Evolutionary conservation across 139 green algal genomes (phyloP).

Genomic region (Picochlorum sp.): DNA sequence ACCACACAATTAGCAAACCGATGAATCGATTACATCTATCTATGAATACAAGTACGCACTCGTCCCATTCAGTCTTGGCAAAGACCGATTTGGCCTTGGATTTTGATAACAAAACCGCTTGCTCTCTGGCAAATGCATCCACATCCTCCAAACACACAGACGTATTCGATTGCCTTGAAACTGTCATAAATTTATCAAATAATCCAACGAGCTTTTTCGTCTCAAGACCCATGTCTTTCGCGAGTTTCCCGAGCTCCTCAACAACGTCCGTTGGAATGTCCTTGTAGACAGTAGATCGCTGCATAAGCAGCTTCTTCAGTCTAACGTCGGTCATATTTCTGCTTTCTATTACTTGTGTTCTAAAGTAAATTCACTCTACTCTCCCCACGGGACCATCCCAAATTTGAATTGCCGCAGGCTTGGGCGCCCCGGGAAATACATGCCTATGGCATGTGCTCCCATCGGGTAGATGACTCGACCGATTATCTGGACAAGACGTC

Average conservation of each 20-base stretch:
- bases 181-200: constrained; percentile 34
- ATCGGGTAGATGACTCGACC: no score
- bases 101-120: background rate
- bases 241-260: background rate
- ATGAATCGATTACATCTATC: constrained; percentile 9
- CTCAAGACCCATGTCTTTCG: constrained; percentile 11
- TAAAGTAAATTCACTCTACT: no score
- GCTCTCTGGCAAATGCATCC: constrained; percentile 7
- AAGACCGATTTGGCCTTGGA: constrained; percentile 2
- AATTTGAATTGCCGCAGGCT: no score
- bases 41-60: constrained; percentile 9
- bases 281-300: constrained; percentile 19
- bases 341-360: no score
- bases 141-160: constrained; percentile 14
- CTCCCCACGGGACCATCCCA: no score
- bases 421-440: no score
- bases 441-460: no score
- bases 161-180: constrained; percentile 4
- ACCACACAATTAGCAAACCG: no score
- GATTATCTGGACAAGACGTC: no score
- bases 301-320: constrained; percentile 8
- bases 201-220: constrained; percentile 9
- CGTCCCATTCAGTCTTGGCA: constrained; percentile 7
- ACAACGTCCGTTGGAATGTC: constrained; percentile 13
- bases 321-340: constrained; percentile 14